These are phyloP conservation scores for Stylosanthes scabra DNA, from an alignment of 331 rosid species.

Conservation along the genomic window DNA sequence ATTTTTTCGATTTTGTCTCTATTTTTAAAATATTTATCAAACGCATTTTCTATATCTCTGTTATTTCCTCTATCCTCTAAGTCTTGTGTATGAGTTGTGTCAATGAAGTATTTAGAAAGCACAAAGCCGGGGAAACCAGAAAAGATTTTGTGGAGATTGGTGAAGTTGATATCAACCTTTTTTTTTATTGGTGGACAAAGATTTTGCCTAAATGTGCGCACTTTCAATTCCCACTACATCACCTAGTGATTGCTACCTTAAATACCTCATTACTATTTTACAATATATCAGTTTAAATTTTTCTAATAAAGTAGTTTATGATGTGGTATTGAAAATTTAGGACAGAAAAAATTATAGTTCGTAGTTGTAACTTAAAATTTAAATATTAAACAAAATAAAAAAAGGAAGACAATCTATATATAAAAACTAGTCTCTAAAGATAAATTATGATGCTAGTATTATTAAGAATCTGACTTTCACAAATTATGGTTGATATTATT, in stretches of 20 bases:
- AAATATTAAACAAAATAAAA: too few relatives aligned
- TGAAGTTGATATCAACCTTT: constrained; percentile 24
- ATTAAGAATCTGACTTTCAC: too few relatives aligned
- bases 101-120: not conserved
- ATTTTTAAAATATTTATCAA: too few relatives aligned
- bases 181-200: constrained; percentile 13
- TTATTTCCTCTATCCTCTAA: constrained; percentile 25
- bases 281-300: not conserved
- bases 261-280: not conserved
- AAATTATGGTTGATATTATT: too few relatives aligned
- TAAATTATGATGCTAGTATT: too few relatives aligned
- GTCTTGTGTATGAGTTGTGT: constrained; percentile 24
- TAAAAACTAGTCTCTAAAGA: too few relatives aligned
- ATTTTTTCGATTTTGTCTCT: too few relatives aligned
- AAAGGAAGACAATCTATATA: too few relatives aligned
- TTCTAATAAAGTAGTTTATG: too few relatives aligned
- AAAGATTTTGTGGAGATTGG: constrained; percentile 25
- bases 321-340: too few relatives aligned
- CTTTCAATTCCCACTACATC: constrained; percentile 1
- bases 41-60: not conserved
- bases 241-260: not conserved
- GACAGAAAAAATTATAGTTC: too few relatives aligned
- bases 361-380: too few relatives aligned
- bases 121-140: constrained; percentile 28
- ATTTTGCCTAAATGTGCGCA: constrained; percentile 9